These are phyloP conservation scores for Rhizopogon roseolus DNA, from an alignment of 768 basidiomycete genomes.

Conservation along the genomic window DNA sequence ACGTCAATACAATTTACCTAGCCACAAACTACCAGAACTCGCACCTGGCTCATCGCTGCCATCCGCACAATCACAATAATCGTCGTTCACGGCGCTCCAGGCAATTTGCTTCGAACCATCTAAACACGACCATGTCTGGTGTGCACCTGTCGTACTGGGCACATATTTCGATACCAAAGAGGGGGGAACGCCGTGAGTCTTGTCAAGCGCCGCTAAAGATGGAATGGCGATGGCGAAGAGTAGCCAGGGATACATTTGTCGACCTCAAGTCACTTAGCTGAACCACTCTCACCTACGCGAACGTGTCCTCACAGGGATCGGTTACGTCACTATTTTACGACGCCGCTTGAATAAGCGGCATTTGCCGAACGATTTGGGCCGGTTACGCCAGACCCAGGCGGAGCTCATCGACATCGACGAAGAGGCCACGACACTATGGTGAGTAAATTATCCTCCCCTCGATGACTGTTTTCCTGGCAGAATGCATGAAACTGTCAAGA, in stretches of 20 bases:
- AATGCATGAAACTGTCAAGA: not conserved
- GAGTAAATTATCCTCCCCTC: slow-evolving; percentile 6
- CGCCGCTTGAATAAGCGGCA: slow-evolving; percentile 20
- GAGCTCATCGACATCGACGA: slow-evolving; percentile 21
- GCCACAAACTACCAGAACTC: slow-evolving; percentile 7
- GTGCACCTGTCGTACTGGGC: slow-evolving; percentile 37
- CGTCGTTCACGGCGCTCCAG: slow-evolving; percentile 85
- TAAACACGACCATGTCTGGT: slow-evolving; percentile 65
- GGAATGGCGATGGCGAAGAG: slow-evolving; percentile 34
- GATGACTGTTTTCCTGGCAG: not conserved
- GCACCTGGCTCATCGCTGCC: slow-evolving; percentile 94
- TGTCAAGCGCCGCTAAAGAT: slow-evolving; percentile 37
- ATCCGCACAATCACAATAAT: slow-evolving; percentile 91
- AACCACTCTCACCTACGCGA: not conserved
- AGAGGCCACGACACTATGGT: slow-evolving; percentile 24
- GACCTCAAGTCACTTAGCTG: not conserved
- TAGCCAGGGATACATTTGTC: slow-evolving; percentile 47
- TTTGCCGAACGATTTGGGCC: slow-evolving; percentile 9
- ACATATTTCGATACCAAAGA: slow-evolving; percentile 51
- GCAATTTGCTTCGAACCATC: slow-evolving; percentile 76
- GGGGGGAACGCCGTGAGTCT: slow-evolving; percentile 56
- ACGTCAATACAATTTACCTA: slow-evolving; percentile 7
- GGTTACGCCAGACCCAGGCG: not conserved
- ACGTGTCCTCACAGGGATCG: not conserved
- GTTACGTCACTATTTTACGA: slow-evolving; percentile 21